Conservation (phyloP, 2,329 filamentous ascomycete species). For the Cladobotryum protrusum region DNA sequence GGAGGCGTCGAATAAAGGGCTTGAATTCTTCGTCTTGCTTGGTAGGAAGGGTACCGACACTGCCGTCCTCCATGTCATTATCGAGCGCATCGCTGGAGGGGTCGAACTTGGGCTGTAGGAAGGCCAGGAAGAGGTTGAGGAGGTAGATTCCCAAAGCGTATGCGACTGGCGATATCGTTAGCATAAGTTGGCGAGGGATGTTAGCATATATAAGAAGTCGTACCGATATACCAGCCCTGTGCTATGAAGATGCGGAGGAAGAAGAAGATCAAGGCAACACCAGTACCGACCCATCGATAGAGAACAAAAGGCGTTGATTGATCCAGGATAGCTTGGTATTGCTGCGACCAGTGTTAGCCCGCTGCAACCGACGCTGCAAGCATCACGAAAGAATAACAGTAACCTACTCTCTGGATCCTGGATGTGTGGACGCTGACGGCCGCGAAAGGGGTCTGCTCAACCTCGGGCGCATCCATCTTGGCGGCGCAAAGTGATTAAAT, state of each 20-base stretch:
- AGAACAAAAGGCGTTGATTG: slow-evolving; percentile 82
- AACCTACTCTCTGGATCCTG: slow-evolving; percentile 61
- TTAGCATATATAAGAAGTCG: slow-evolving; percentile 18
- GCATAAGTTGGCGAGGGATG: background rate
- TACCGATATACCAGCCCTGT: slow-evolving; percentile 98
- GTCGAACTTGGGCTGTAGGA: slow-evolving; percentile 97
- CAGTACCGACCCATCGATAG: slow-evolving; percentile 90
- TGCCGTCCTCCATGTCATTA: slow-evolving; percentile 92
- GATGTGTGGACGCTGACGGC: slow-evolving; percentile 82
- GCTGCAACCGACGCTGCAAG: background rate
- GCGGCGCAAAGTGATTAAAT: background rate
- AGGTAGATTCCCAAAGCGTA: slow-evolving; percentile 98
- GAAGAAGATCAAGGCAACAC: slow-evolving; percentile 67
- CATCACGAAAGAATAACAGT: background rate
- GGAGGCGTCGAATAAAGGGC: slow-evolving; percentile 90
- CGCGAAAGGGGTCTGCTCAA: slow-evolving; percentile 86
- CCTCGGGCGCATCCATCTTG: slow-evolving; percentile 78
- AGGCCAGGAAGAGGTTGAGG: slow-evolving; percentile 97
- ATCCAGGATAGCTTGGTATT: slow-evolving; percentile 92
- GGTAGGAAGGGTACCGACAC: slow-evolving; percentile 74
- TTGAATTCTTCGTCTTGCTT: slow-evolving; percentile 97
- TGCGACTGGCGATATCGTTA: slow-evolving; percentile 61
- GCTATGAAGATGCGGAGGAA: slow-evolving; percentile 83
- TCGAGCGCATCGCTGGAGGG: slow-evolving; percentile 86
- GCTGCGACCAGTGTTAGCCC: slow-evolving; percentile 43